A percentile compares a stretch with the other conserved stretches of the same genome.
phyloP scores from a whole-genome alignment of 768 basidiomycete genomes.

The Naematelia aurantialba region DNA sequence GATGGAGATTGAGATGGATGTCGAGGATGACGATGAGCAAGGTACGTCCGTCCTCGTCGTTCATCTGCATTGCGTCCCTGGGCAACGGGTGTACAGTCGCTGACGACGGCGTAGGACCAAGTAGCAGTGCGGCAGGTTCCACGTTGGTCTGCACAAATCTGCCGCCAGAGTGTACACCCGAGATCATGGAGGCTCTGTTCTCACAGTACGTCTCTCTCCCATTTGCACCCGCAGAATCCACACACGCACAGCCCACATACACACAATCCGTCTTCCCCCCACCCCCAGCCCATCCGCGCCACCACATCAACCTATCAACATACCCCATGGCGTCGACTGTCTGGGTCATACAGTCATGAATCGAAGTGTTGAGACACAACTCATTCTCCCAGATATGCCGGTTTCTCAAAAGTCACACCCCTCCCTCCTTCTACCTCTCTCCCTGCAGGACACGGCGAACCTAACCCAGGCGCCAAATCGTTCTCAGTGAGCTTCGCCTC shows the following conservation, averaged over 20 bases:
- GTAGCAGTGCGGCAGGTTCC: neutral
- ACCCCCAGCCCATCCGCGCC: too few relatives aligned
- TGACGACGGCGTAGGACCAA: neutral
- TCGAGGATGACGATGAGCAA: constrained; percentile 58
- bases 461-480: constrained; percentile 59
- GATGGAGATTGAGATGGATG: constrained; percentile 89
- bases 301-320: too few relatives aligned
- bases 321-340: too few relatives aligned
- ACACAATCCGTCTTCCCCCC: too few relatives aligned
- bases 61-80: neutral
- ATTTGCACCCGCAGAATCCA: too few relatives aligned
- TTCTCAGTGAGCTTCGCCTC: constrained; percentile 76
- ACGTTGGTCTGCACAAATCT: constrained; percentile 60
- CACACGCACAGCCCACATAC: too few relatives aligned
- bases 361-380: too few relatives aligned
- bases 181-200: constrained; percentile 80
- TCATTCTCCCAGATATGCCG: constrained; percentile 65
- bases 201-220: constrained; percentile 66
- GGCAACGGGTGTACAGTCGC: neutral
- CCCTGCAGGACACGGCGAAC: constrained; percentile 29
- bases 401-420: constrained; percentile 71
- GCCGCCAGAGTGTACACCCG: constrained; percentile 83
- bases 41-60: too few relatives aligned
- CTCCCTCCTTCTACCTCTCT: constrained; percentile 52
- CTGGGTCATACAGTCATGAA: too few relatives aligned